These are phyloP conservation scores for Trichoderma aggressivum DNA, from an alignment of 2,329 filamentous ascomycete genomes.

Conservation along the genomic window DNA sequence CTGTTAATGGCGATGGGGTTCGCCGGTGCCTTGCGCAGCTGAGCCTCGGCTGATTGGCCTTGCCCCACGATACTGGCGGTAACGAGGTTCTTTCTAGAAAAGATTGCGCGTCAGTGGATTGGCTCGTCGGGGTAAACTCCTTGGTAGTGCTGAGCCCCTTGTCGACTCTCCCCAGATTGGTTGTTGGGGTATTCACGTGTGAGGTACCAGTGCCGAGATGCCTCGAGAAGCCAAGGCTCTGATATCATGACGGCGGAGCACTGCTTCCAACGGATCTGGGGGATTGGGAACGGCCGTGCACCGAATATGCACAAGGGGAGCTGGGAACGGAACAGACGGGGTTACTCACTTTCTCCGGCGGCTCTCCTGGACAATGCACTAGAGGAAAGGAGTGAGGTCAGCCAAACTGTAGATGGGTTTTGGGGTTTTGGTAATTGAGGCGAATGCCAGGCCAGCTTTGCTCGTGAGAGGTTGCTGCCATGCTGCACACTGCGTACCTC, in stretches of 20 bases:
- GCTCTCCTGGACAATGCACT: conserved; percentile 73
- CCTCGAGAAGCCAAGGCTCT: not conserved
- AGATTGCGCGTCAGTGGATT: conserved; percentile 12
- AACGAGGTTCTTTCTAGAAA: conserved; percentile 43
- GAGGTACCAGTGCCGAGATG: not conserved
- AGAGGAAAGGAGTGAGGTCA: conserved; percentile 18
- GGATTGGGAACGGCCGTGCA: not conserved
- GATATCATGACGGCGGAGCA: not conserved
- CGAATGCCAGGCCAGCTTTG: not conserved
- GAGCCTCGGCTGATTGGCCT: conserved; percentile 43
- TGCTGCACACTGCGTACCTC: conserved; percentile 41
- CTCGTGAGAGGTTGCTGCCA: not conserved
- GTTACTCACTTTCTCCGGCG: conserved; percentile 76
- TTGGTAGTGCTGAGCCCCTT: not conserved
- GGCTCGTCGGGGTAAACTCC: not conserved
- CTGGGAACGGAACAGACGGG: not conserved
- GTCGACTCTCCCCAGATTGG: not conserved
- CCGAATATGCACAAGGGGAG: not conserved
- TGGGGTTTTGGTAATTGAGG: not conserved
- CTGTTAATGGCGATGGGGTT: conserved; percentile 30
- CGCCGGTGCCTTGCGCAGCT: conserved; percentile 39
- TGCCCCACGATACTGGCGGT: conserved; percentile 38
- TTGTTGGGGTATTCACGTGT: not conserved
- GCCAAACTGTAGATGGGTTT: not conserved
- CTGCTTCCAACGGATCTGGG: not conserved